Evolutionary conservation across 164 flowering plant species (phyloP).

Genomic region (Stephania yunnanensis): DNA sequence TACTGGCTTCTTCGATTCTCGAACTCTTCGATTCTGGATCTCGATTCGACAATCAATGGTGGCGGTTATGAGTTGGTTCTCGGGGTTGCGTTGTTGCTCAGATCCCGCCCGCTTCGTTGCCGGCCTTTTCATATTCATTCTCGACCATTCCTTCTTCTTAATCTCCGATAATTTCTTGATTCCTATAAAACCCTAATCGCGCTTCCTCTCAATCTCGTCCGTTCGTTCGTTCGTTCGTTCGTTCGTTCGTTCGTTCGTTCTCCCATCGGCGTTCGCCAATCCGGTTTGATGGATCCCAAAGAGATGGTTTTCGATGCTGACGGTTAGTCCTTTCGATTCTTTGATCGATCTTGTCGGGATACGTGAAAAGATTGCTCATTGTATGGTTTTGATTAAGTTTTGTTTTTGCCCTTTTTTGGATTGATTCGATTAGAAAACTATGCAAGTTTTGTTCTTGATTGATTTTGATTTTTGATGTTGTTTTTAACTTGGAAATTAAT

Average conservation of each 20-base stretch:
- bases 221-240: background rate
- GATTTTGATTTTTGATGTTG: background rate
- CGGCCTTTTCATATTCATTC: slow-evolving; percentile 66
- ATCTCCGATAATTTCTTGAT: slow-evolving; percentile 44
- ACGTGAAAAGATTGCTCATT: background rate
- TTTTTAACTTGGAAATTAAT: background rate
- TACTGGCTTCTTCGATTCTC: background rate
- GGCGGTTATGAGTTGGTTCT: slow-evolving; percentile 57
- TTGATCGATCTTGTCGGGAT: background rate
- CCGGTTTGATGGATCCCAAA: slow-evolving; percentile 19
- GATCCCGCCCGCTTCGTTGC: slow-evolving; percentile 68
- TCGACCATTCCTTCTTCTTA: slow-evolving; percentile 56
- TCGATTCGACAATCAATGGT: background rate
- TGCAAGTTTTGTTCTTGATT: background rate
- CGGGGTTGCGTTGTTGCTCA: slow-evolving; percentile 49
- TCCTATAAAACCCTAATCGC: slow-evolving; percentile 56
- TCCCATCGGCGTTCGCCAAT: no score
- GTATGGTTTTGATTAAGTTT: background rate
- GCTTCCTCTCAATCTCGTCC: background rate
- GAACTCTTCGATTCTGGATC: background rate
- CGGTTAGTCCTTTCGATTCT: slow-evolving; percentile 16
- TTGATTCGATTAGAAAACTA: background rate
- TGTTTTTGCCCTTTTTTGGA: background rate
- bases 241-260: background rate
- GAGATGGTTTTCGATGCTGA: slow-evolving; percentile 12